phyloP scores from a whole-genome alignment of 805 yeast genomes.

The Myxozyma udenii region DNA sequence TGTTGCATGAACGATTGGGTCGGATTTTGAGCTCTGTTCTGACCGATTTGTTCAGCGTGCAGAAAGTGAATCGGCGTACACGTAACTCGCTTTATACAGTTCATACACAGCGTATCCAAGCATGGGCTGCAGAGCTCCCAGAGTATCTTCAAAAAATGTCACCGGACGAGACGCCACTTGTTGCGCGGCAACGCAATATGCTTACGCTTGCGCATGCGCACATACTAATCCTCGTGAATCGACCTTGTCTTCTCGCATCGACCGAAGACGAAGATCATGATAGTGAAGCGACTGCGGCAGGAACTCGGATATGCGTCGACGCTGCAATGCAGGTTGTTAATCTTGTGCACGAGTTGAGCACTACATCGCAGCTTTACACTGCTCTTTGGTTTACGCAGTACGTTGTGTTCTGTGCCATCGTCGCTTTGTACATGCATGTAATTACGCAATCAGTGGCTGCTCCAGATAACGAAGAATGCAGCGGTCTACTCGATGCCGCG shows the following conservation, averaged over 20 bases:
- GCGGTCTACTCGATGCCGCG: slow-evolving; percentile 19
- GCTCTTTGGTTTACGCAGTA: slow-evolving; percentile 29
- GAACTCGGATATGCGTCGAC: slow-evolving; percentile 13
- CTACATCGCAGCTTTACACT: slow-evolving; percentile 9
- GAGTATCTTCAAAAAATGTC: slow-evolving; percentile 23
- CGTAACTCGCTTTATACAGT: background rate
- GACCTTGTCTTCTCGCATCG: slow-evolving; percentile 21
- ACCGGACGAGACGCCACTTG: slow-evolving; percentile 13
- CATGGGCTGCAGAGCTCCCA: slow-evolving; percentile 16
- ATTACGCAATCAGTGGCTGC: background rate
- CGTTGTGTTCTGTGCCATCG: slow-evolving; percentile 25
- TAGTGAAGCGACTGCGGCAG: background rate
- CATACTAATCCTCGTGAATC: slow-evolving; percentile 18
- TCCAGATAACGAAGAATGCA: slow-evolving; percentile 1
- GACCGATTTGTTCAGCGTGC: slow-evolving; percentile 17
- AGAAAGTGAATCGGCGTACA: background rate
- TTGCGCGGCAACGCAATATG: slow-evolving; percentile 20
- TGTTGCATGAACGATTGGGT: slow-evolving; percentile 15
- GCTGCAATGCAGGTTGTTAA: slow-evolving; percentile 19
- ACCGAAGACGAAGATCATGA: slow-evolving; percentile 11
- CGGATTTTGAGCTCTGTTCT: slow-evolving; percentile 16
- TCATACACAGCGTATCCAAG: slow-evolving; percentile 9
- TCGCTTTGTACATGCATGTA: slow-evolving; percentile 18
- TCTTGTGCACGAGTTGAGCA: slow-evolving; percentile 13
- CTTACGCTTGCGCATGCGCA: slow-evolving; percentile 23